A percentile compares a stretch with the other conserved stretches of the same genome.
Evolutionary conservation across 2,329 filamentous ascomycete genomes (phyloP).

Genomic region (Claviceps quebecensis): DNA sequence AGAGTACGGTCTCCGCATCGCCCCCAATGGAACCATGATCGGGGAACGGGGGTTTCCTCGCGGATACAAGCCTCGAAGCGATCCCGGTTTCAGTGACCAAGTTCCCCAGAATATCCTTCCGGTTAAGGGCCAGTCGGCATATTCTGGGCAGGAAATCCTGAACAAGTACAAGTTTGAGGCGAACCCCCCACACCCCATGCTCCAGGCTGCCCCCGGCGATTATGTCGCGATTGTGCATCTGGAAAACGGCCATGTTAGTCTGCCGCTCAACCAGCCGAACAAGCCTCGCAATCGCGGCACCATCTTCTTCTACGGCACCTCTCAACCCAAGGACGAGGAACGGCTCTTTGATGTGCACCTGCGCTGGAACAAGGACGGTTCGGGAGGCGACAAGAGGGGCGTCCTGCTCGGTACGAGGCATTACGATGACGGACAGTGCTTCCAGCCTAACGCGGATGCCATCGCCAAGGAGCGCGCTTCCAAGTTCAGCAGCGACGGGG

Average conservation of each 20-base stretch:
- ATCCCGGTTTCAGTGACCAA: constrained; percentile 41
- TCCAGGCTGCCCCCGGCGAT: constrained; percentile 46
- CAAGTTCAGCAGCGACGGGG: constrained; percentile 38
- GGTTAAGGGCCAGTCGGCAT: constrained; percentile 44
- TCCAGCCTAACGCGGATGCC: constrained; percentile 52
- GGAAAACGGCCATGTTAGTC: constrained; percentile 65
- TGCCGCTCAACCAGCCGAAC: constrained; percentile 37
- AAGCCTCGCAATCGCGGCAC: constrained; percentile 55
- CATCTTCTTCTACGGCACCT: constrained; percentile 63
- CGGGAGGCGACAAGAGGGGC: constrained; percentile 67
- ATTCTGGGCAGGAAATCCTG: constrained; percentile 43
- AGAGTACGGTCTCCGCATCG: constrained; percentile 59
- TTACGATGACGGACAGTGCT: constrained; percentile 86
- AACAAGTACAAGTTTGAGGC: constrained; percentile 21
- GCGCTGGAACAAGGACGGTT: constrained; percentile 66
- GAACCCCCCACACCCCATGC: constrained; percentile 43
- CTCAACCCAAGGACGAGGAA: constrained; percentile 37
- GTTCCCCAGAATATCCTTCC: constrained; percentile 52
- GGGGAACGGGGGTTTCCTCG: constrained; percentile 63
- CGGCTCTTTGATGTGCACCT: constrained; percentile 52
- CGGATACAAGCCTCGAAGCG: constrained; percentile 46
- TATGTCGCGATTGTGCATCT: constrained; percentile 52
- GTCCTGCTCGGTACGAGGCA: constrained; percentile 61
- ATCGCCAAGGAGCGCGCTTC: constrained; percentile 47
- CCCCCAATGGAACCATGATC: constrained; percentile 57